Conservation (phyloP, 192 early-diverging fungal genomes). For the Chytriomyces hyalinus region DNA sequence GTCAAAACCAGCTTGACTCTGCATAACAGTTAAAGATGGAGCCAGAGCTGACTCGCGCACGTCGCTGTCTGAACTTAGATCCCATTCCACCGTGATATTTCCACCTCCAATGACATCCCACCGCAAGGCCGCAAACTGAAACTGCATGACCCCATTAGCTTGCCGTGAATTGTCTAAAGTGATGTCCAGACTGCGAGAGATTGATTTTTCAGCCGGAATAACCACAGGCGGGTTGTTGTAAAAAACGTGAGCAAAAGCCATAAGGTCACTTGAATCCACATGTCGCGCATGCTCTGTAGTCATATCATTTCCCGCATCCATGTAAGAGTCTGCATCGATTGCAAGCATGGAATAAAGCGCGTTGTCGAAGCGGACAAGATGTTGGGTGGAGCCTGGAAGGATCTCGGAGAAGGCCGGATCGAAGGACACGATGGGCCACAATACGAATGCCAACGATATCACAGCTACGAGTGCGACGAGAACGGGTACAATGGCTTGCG, state of each 20-base stretch:
- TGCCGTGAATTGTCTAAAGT: neutral
- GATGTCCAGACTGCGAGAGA: neutral
- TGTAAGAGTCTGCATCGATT: too few species aligned
- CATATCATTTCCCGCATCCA: too few species aligned
- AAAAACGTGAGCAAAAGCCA: constrained; percentile 1
- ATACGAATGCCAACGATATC: constrained; percentile 7
- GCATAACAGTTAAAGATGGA: neutral
- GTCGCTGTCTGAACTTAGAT: neutral
- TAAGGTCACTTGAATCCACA: too few species aligned
- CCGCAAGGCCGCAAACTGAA: neutral
- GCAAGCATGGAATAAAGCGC: too few species aligned
- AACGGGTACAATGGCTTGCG: neutral
- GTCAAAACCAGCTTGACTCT: constrained; percentile 2
- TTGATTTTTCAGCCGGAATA: neutral
- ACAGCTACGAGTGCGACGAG: neutral
- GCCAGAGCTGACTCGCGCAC: neutral
- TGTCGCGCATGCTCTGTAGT: too few species aligned
- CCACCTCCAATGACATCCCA: constrained; percentile 13
- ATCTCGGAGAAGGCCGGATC: constrained; percentile 1
- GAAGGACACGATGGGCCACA: constrained; percentile 31
- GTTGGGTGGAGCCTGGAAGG: neutral
- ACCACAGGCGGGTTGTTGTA: constrained; percentile 14
- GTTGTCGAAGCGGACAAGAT: too few species aligned
- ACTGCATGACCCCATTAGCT: neutral
- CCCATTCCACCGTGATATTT: constrained; percentile 19